Conservation (phyloP, 495 filamentous ascomycete species). For the Podospora comata region DNA sequence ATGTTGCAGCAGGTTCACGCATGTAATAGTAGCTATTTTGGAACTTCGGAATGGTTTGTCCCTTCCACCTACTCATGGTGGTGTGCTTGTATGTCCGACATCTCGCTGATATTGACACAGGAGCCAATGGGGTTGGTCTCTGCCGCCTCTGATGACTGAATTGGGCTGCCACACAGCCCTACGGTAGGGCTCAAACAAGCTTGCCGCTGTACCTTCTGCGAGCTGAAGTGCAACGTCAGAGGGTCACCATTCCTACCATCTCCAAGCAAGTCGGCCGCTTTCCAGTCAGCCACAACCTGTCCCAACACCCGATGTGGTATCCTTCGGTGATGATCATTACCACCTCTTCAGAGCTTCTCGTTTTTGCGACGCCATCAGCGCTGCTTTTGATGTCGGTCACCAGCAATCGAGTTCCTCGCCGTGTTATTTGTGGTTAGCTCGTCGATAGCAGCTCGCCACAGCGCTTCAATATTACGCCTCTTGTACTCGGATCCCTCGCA, state of each 20-base stretch:
- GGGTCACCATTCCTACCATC: neutral
- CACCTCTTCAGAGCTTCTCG: neutral
- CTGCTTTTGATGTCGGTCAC: neutral
- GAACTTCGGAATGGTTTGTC: too few relatives aligned
- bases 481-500: neutral
- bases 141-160: neutral
- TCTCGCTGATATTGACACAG: too few relatives aligned
- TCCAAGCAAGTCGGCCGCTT: neutral
- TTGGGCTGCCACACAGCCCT: neutral
- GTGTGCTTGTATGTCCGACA: too few relatives aligned
- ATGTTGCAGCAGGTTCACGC: neutral
- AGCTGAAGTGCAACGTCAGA: neutral
- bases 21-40: neutral
- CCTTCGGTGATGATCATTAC: neutral
- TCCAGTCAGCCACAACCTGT: neutral
- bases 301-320: neutral
- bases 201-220: neutral
- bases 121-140: neutral
- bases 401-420: neutral
- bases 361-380: neutral
- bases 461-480: neutral
- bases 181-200: neutral
- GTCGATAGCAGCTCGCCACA: neutral
- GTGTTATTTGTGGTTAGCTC: too few relatives aligned
- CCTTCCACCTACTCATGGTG: too few relatives aligned